Evolutionary conservation across 2,329 filamentous ascomycete species (phyloP), one percentile per base, ranked within the genome.

Genomic region (Fusarium subtropicale): DNA sequence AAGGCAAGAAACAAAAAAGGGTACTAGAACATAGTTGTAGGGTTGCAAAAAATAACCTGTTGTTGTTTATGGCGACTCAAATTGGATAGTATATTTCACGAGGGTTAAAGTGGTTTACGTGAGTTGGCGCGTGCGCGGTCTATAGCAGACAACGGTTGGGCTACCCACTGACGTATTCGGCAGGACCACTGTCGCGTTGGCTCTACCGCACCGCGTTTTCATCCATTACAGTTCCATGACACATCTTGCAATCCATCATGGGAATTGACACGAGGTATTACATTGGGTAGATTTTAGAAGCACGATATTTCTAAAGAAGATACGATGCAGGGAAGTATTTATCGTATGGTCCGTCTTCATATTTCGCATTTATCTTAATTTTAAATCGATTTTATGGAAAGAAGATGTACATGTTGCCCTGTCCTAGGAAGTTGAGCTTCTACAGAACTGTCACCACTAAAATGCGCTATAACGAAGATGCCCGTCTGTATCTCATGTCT

Each of bases 81-180:
- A 38, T 39, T 36, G 45, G 45, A 52, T 44, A 30, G 11, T 10
- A 38, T 24, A 56, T 48, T 51, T 55, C 38, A 36, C 28, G 48
- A 41, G 28, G 30, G 57, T 66, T 71, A 71, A 71, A 68, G 67
- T 69, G 67, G 52, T 56, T 54, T 66, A 54, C 26, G 50, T 48
- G 36, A 33, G 44, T 34, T 33, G 47, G 46, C 33, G 48, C 48
- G 48, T 51, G 48, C 33, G 33, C 31, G 46, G 31, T 30, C 26
- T 11, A 28, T 31, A 13, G 16, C 8, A 30, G 11, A 4, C 9
- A 20, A 22, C 28, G 13, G 38, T 18, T 18, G 26, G 28, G 41
- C 18, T 36, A 7, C 18, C 31, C 46, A 50, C 47, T 69, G 66
- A 69, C 65, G 66, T 66, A 60, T 69, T 50, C 18, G 36, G 36